These are phyloP conservation scores for Aspergillus conjunctus DNA, from an alignment of 495 filamentous ascomycete species.

Conservation along the genomic window DNA sequence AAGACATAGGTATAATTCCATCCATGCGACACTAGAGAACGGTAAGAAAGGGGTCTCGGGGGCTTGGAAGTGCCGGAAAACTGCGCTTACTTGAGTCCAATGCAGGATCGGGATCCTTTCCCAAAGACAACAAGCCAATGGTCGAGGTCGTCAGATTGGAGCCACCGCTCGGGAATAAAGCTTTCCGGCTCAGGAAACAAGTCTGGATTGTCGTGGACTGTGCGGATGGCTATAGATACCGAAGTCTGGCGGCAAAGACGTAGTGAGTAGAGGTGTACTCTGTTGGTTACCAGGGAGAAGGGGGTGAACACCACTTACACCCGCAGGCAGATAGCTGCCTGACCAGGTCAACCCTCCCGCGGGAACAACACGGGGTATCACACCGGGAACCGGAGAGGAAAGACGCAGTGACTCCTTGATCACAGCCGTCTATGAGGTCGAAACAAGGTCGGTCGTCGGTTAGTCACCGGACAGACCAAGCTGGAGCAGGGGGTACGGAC, in stretches of 20 bases:
- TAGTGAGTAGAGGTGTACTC: too few species aligned
- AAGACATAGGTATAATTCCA: slow-evolving; percentile 1
- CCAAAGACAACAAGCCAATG: slow-evolving; percentile 1
- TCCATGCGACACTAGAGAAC: background rate
- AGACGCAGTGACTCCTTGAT: slow-evolving; percentile 4
- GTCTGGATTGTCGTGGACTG: background rate
- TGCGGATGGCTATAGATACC: background rate
- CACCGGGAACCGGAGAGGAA: background rate
- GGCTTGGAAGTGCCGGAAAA: background rate
- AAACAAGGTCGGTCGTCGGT: background rate
- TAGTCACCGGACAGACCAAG: background rate
- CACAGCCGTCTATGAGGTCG: background rate
- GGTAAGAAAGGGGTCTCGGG: background rate
- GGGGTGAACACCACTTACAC: background rate
- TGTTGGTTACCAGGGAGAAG: too few species aligned
- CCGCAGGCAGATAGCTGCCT: background rate
- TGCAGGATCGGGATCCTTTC: background rate
- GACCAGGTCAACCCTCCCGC: background rate
- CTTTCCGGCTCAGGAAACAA: background rate
- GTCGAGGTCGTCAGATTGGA: background rate
- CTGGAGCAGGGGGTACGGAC: too few species aligned
- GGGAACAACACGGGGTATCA: background rate
- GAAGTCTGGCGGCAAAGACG: too few species aligned
- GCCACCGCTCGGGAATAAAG: background rate
- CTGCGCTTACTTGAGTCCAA: background rate